These are phyloP conservation scores for Marchantia paleacea DNA, from an alignment of 225 moss, liverwort and hornwort species.

Conservation along the genomic window DNA sequence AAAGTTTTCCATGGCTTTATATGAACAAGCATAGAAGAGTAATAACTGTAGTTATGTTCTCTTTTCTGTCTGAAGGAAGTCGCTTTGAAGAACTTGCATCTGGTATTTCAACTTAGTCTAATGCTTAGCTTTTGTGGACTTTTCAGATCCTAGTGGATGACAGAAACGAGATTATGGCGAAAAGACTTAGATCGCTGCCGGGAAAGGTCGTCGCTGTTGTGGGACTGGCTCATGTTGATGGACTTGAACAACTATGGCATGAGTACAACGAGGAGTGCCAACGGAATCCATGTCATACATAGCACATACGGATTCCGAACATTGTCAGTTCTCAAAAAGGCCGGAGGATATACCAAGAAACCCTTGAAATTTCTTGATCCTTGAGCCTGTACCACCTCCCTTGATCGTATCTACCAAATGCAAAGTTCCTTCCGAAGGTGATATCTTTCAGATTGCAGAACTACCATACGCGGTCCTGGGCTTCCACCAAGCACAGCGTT, in stretches of 20 bases:
- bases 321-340: background rate
- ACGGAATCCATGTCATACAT: background rate
- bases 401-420: background rate
- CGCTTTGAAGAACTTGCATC: no score
- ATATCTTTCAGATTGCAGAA: background rate
- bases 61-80: no score
- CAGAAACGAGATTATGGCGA: conserved; percentile 50
- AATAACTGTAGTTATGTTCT: no score
- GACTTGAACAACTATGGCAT: conserved; percentile 58
- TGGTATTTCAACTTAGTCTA: background rate
- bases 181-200: conserved; percentile 40
- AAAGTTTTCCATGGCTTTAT: no score
- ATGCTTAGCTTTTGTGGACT: background rate
- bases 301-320: background rate
- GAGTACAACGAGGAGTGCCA: conserved; percentile 35
- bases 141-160: conserved; percentile 41
- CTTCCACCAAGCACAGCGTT: background rate
- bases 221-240: conserved; percentile 56
- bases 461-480: background rate
- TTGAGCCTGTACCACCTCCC: background rate
- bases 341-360: background rate
- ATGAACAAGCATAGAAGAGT: no score
- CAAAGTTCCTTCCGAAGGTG: background rate
- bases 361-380: background rate
- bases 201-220: conserved; percentile 57